Conservation (phyloP, 306 rosid genomes). For the Herpetospermum pedunculosum region DNA sequence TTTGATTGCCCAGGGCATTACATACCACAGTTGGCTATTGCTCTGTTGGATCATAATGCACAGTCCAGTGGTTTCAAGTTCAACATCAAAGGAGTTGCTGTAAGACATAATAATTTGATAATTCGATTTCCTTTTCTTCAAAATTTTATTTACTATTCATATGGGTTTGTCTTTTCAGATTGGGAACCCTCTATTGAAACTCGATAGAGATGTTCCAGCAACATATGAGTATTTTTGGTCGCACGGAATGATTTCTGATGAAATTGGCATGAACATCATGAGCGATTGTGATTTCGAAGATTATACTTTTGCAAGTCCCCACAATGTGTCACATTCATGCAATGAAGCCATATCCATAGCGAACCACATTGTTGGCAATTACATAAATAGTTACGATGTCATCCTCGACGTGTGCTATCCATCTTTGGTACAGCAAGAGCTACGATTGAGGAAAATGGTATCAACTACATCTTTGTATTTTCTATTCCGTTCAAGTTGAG, state of each 20-base stretch:
- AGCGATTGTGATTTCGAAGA: constrained; percentile 64
- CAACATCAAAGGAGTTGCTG: constrained; percentile 86
- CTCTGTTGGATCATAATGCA: constrained; percentile 57
- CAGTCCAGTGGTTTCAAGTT: constrained; percentile 63
- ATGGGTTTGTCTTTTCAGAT: constrained; percentile 25
- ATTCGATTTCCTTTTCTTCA: neutral
- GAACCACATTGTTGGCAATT: constrained; percentile 37
- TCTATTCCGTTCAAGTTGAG: neutral
- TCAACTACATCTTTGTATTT: neutral
- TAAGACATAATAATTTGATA: constrained; percentile 23
- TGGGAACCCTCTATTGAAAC: constrained; percentile 78
- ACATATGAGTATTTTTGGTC: constrained; percentile 86
- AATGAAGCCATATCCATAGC: constrained; percentile 36
- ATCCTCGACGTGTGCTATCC: constrained; percentile 87
- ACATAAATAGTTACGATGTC: constrained; percentile 63
- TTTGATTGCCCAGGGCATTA: constrained; percentile 54
- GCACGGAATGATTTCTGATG: constrained; percentile 93
- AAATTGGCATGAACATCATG: constrained; percentile 51
- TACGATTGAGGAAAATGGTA: constrained; percentile 62
- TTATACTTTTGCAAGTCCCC: constrained; percentile 27
- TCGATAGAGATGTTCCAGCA: constrained; percentile 58
- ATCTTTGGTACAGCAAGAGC: constrained; percentile 68
- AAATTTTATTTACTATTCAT: neutral
- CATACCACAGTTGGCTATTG: constrained; percentile 73
- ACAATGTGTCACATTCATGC: constrained; percentile 50